A percentile compares a stretch with the other conserved stretches of the same genome.
Evolutionary conservation across 768 basidiomycete genomes (phyloP).

Genomic region (Rhodosporidiobolus odoratus): DNA sequence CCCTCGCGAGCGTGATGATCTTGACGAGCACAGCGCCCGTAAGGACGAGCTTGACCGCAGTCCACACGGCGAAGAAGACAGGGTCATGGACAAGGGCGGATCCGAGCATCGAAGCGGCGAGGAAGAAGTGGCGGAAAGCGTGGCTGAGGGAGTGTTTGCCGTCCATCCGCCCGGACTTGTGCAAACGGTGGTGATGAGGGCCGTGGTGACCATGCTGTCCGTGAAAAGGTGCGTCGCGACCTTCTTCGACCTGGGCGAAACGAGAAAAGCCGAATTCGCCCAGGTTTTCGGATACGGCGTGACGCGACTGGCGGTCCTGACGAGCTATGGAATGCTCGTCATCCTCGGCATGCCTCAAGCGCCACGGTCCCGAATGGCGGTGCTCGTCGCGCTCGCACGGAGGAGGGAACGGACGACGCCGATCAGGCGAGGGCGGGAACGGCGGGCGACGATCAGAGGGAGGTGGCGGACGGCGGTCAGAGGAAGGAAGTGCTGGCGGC

Average conservation of each 20-base stretch:
- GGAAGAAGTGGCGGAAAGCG: neutral
- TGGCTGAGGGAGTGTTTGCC: neutral
- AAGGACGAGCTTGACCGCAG: neutral
- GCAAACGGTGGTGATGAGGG: neutral
- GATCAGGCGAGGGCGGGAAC: too few relatives aligned
- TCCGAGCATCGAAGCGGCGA: neutral
- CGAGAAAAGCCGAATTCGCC: too few relatives aligned
- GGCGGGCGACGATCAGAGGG: neutral
- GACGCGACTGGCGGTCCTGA: too few relatives aligned
- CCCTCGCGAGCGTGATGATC: neutral
- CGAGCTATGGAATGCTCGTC: too few relatives aligned
- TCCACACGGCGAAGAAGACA: neutral
- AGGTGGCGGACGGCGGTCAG: neutral
- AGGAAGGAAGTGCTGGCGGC: neutral
- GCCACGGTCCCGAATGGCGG: too few relatives aligned
- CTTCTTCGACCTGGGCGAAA: neutral
- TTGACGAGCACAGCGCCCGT: neutral
- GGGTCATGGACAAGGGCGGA: neutral
- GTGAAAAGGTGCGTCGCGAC: neutral
- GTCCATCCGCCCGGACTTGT: neutral
- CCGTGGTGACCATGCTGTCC: neutral
- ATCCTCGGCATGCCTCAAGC: too few relatives aligned
- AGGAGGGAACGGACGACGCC: neutral
- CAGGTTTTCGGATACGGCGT: too few relatives aligned
- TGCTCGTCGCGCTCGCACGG: neutral